Evolutionary conservation across 176 grass and related monocot genomes (phyloP).

Genomic region (Juncus inflexus): DNA sequence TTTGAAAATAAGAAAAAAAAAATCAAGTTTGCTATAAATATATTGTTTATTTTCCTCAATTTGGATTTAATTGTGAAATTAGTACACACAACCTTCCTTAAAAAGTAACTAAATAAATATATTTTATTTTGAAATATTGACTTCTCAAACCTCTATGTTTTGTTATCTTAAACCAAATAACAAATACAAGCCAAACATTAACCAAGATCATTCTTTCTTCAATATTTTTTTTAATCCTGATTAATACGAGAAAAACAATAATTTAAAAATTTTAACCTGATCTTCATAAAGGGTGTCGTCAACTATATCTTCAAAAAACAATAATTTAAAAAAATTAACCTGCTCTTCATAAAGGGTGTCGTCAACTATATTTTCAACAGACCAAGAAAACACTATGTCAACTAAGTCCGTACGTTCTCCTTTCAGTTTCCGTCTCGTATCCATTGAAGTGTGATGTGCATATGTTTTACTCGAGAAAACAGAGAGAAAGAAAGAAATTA

Average conservation of each 20-base stretch:
- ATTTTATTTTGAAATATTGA: not conserved
- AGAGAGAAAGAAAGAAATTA: no score
- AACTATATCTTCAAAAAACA: not conserved
- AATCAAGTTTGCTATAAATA: not conserved
- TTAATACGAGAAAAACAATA: not conserved
- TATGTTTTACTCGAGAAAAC: no score
- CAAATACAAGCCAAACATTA: no score
- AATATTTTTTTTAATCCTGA: not conserved
- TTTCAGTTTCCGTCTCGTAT: no score
- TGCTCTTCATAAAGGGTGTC: not conserved
- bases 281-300: not conserved
- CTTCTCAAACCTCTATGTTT: no score
- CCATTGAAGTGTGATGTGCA: no score
- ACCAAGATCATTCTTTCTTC: no score
- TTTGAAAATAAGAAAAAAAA: not conserved
- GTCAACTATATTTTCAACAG: not conserved
- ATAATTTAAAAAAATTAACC: not conserved
- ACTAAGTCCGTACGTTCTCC: not conserved
- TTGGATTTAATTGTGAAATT: not conserved
- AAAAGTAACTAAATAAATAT: not conserved
- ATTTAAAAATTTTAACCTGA: not conserved
- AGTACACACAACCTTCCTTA: not conserved
- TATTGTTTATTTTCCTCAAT: not conserved
- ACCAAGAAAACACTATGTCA: slow-evolving; percentile 2
- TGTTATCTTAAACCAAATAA: no score